These are phyloP conservation scores for Eucalyptus pauciflora DNA, from an alignment of 345 rosid genomes.

Conservation along the genomic window DNA sequence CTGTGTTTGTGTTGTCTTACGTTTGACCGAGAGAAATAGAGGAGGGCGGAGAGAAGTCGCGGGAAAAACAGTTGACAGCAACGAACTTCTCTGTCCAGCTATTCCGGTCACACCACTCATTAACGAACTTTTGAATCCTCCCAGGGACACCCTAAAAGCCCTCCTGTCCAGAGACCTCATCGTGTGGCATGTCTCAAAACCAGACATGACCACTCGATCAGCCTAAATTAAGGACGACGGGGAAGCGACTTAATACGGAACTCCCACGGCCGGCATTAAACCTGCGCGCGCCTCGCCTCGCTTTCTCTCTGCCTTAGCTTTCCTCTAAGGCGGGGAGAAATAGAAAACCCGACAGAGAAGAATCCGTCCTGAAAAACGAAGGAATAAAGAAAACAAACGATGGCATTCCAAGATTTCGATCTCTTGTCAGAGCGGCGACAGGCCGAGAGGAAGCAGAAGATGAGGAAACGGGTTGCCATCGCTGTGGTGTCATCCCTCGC, in stretches of 20 bases:
- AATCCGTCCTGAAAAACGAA: too few relatives aligned
- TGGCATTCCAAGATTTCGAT: slow-evolving; percentile 94
- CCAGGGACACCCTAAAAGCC: neutral
- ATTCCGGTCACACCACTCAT: neutral
- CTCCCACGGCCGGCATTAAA: neutral
- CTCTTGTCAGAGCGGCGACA: slow-evolving; percentile 54
- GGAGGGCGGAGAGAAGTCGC: neutral
- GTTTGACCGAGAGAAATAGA: neutral
- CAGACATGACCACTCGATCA: neutral
- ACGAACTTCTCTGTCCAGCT: neutral
- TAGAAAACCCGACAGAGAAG: neutral
- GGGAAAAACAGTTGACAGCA: slow-evolving; percentile 19
- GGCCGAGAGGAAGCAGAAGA: slow-evolving; percentile 38
- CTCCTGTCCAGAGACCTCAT: slow-evolving; percentile 50
- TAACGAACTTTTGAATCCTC: slow-evolving; percentile 15
- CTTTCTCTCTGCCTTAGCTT: slow-evolving; percentile 8
- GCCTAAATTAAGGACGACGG: neutral
- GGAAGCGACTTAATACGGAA: neutral
- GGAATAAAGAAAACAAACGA: neutral
- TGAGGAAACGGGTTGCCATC: slow-evolving; percentile 29
- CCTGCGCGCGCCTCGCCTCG: neutral
- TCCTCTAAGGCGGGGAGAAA: neutral
- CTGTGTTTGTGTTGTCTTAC: neutral
- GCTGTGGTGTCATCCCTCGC: slow-evolving; percentile 19
- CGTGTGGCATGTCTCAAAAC: neutral